These are phyloP conservation scores for Thinopyrum elongatum DNA, from an alignment of 176 grass and related monocot genomes.

Conservation along the genomic window DNA sequence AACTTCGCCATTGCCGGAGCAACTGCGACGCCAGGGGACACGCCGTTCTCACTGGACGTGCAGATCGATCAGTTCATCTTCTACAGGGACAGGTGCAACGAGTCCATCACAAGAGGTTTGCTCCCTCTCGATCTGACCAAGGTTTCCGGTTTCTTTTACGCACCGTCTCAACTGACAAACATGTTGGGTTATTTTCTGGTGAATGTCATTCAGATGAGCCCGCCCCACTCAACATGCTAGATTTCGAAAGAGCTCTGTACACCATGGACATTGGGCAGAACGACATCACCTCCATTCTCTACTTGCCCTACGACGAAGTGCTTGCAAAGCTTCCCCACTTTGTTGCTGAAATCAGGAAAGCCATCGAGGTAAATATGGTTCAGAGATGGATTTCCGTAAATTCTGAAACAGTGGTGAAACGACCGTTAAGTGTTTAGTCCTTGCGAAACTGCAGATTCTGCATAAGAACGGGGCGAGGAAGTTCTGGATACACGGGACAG, in stretches of 20 bases:
- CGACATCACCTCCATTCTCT: constrained; percentile 55
- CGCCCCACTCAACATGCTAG: constrained; percentile 34
- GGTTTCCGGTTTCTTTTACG: not conserved
- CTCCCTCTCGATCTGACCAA: not conserved
- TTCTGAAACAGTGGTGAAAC: not conserved
- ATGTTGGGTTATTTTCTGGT: not conserved
- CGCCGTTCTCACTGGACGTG: constrained; percentile 46
- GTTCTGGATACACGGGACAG: constrained; percentile 76
- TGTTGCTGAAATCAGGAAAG: constrained; percentile 60
- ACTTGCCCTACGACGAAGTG: constrained; percentile 48
- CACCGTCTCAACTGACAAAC: not conserved
- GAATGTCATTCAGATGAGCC: constrained; percentile 34
- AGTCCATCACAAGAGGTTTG: constrained; percentile 45
- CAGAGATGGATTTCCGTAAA: not conserved
- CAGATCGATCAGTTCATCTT: constrained; percentile 67
- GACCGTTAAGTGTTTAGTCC: not conserved
- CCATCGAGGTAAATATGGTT: constrained; percentile 49
- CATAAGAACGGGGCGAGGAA: constrained; percentile 64
- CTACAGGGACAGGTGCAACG: constrained; percentile 53
- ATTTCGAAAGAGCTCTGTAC: constrained; percentile 61
- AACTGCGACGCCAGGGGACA: constrained; percentile 22
- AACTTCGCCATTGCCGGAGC: constrained; percentile 69
- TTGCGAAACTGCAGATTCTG: constrained; percentile 52
- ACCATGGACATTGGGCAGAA: constrained; percentile 91
- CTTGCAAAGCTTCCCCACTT: constrained; percentile 55